Base-by-base conservation (phyloP, 1,139 yeast genomes). In the Wickerhamomyces sp. region DNA sequence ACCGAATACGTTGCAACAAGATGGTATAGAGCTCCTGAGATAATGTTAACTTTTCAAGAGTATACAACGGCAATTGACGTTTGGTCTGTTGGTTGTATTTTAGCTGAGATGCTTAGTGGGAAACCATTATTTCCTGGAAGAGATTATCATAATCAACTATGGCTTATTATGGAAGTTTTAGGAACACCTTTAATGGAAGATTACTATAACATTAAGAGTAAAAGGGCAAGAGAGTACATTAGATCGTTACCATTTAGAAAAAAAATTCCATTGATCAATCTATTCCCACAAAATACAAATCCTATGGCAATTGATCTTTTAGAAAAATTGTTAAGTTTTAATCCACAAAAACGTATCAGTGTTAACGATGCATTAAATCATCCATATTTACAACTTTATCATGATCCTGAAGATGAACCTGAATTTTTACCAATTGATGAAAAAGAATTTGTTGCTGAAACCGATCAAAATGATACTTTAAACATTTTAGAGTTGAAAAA, bases 11-110 rank as follows among this genome's bases (percentile, higher is more conserved):
- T 91, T 34, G 97, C 97, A 8, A 91, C 98, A 6, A 68, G 97
- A 50, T 89, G 97, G 97, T 89, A 89, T 61, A 68, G 97, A 35
- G 97, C 97, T 2, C 97, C 97, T 0, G 97, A 89, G 55, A 89
- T 89, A 56, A 89, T 89, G 97, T 70, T 91, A 36, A 86, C 96
- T 2, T 83, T 88, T 52, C 91, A 89, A 42, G 89, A 85, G 55
- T 91, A 91, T 61, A 84, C 96, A 19, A 85, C 89, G 40, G 96
- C 96, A 14, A 89, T 91, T 51, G 98, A 91, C 60, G 79, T 89
- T 42, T 91, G 98, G 98, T 82, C 95, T 2, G 89, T 88, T 29
- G 98, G 98, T 4, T 91, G 98, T 59, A 89, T 91, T 37, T 63
- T 91, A 39, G 97, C 96, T 1, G 98, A 91, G 59, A 81, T 91